Conservation (phyloP, 345 rosid species). For the Sapria himalayana region DNA sequence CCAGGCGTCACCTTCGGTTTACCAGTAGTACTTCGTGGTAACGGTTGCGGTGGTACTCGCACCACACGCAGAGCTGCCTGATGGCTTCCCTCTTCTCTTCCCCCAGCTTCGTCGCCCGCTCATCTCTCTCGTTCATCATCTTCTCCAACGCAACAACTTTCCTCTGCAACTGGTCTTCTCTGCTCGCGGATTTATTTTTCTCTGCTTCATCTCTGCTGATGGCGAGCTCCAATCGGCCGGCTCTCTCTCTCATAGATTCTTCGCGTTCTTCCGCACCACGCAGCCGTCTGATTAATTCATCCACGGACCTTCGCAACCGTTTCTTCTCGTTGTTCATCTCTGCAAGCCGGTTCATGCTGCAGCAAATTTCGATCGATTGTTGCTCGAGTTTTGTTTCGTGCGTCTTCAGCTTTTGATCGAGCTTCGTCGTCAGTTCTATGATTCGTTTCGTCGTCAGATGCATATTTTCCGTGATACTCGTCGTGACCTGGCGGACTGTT, state of each 20-base stretch:
- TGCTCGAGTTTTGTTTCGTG: constrained; percentile 19
- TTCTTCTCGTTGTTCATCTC: constrained; percentile 21
- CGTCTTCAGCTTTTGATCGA: constrained; percentile 18
- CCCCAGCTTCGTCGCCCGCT: constrained; percentile 21
- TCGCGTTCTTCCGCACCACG: constrained; percentile 19
- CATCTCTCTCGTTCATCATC: constrained; percentile 25
- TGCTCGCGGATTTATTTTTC: constrained; percentile 22
- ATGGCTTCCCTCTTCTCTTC: constrained; percentile 88
- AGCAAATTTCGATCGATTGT: constrained; percentile 20
- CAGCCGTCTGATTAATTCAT: constrained; percentile 15
- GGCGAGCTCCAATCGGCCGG: constrained; percentile 25
- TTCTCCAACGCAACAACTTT: constrained; percentile 25
- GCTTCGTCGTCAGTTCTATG: constrained; percentile 18
- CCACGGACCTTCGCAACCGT: constrained; percentile 16
- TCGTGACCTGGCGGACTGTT: constrained; percentile 24
- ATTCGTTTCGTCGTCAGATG: constrained; percentile 16
- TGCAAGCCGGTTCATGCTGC: constrained; percentile 23
- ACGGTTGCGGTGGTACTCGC: constrained; percentile 56
- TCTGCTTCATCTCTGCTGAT: constrained; percentile 27
- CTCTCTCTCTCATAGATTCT: constrained; percentile 14
- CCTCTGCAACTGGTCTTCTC: constrained; percentile 14
- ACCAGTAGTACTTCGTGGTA: too few relatives aligned
- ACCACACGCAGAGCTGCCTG: constrained; percentile 69
- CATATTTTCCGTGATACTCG: constrained; percentile 21
- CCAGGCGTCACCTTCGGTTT: too few relatives aligned